Evolutionary conservation across 768 basidiomycete genomes (phyloP), one percentile per base, ranked within the genome.

Genomic region (Cantharellus anzutake): DNA sequence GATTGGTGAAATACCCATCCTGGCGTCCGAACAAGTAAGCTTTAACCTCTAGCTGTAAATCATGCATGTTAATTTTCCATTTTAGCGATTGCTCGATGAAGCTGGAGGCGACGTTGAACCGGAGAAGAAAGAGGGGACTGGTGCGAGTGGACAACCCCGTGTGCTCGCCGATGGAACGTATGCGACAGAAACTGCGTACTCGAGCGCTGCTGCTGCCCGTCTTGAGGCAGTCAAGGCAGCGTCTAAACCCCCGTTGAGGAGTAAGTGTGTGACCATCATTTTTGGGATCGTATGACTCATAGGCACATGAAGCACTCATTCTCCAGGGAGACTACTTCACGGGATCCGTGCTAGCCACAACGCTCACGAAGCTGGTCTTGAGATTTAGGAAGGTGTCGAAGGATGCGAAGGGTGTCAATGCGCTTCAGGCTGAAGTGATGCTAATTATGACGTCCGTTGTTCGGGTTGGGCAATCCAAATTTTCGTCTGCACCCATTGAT

Each of bases 291-390:
- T 5, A 29, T 59, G 1, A 37, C 11, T 7, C 52, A 29, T 29
- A 29, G 20, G 20, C 20, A 29, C 20, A 29, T 29, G 20, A 60
- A 83, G 91, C 89, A 3, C 73, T 98, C 52, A 80, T 99, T 51
- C 78, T 98, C 48, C 87, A 86, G 16, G 96, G 96, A 20, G 96
- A 99, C 72, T 99, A 94, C 74, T 99, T 91, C 73, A 98, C 96
- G 2, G 91, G 87, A 14, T 74, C 89, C 14, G 89, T 93, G 4
- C 77, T 99, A n/a, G 83, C 92, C 4, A 78, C 84, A 41, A 82
- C 92, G 2, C 72, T 99, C 61, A 88, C 91, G 58, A 99, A 99
- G 71, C 77, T 98, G 38, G 82, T 94, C 5, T 76, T 99, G 42
- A 78, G 94, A 16, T 88, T 74, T 64, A 69, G 75, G 4, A 75